Conservation (phyloP, 192 early-diverging fungal species). For the Kickxella alabastrina region DNA sequence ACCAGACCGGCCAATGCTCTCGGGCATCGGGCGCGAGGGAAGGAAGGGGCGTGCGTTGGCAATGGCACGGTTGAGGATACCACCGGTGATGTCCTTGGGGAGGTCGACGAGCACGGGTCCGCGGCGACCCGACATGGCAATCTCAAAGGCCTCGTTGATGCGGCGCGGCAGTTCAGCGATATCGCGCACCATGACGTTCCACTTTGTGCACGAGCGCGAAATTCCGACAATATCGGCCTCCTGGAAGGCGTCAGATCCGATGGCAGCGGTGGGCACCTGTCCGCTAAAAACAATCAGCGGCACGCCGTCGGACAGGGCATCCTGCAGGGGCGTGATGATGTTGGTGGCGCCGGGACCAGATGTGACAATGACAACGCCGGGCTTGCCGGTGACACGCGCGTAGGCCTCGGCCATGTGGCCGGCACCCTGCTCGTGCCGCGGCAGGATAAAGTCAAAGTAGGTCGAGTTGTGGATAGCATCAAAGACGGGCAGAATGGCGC, state of each 20-base stretch:
- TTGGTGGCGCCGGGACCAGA: constrained; percentile 98
- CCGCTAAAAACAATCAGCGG: constrained; percentile 95
- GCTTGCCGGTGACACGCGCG: constrained; percentile 76
- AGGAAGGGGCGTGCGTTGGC: constrained; percentile 62
- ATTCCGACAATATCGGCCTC: constrained; percentile 98
- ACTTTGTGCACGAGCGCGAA: constrained; percentile 94
- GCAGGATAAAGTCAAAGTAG: constrained; percentile 95
- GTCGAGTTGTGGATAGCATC: constrained; percentile 96
- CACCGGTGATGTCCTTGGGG: constrained; percentile 97
- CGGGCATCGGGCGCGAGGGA: constrained; percentile 62
- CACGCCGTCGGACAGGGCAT: constrained; percentile 90
- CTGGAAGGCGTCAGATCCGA: constrained; percentile 97
- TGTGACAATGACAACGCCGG: constrained; percentile 71
- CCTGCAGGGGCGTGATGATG: constrained; percentile 95
- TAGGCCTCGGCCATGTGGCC: constrained; percentile 99
- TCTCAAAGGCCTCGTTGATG: constrained; percentile 98
- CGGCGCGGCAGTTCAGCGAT: constrained; percentile 92
- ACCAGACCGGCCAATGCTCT: constrained; percentile 54
- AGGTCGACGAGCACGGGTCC: constrained; percentile 97
- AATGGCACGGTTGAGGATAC: constrained; percentile 80
- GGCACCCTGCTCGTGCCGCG: constrained; percentile 96
- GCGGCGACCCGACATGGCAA: constrained; percentile 90
- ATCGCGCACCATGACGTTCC: constrained; percentile 99
- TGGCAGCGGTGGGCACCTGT: constrained; percentile 85
- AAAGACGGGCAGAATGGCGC: constrained; percentile 97